Conservation (phyloP, 2,329 filamentous ascomycete genomes). For the Fusarium sp. region DNA sequence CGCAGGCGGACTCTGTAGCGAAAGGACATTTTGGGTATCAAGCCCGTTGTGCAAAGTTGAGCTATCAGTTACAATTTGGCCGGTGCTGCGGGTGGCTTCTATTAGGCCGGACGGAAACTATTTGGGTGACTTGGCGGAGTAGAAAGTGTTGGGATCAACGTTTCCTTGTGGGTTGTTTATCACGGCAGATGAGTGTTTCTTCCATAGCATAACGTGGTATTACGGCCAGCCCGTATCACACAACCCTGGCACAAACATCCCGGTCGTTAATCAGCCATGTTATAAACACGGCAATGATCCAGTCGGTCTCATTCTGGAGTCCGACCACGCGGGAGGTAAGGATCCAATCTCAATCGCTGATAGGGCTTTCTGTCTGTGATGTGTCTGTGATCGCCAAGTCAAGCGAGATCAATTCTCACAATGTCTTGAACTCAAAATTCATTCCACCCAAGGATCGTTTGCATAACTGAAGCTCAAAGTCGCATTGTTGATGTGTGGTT, state of each 20-base stretch:
- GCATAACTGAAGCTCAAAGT: not conserved
- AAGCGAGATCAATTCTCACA: not conserved
- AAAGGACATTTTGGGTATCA: conserved; percentile 23
- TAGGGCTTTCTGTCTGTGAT: not conserved
- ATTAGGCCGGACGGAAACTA: not conserved
- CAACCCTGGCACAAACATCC: conserved; percentile 14
- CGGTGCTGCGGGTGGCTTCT: conserved; percentile 12
- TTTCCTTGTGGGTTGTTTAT: not conserved
- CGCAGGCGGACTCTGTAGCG: not conserved
- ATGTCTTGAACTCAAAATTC: conserved; percentile 8
- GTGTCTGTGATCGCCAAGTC: not conserved
- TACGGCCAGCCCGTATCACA: conserved; percentile 4
- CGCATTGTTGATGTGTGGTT: not conserved
- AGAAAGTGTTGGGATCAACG: not conserved
- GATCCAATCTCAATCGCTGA: not conserved
- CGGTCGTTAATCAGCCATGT: conserved; percentile 11
- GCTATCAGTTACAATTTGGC: not conserved
- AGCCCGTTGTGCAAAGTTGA: conserved; percentile 3
- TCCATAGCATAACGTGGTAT: conserved; percentile 10
- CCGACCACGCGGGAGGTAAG: not conserved
- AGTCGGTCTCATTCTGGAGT: not conserved
- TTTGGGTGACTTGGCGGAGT: not conserved
- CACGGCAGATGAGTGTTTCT: not conserved
- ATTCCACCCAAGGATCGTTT: not conserved
- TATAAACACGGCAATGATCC: conserved; percentile 7